Conservation (phyloP, 345 rosid species). For the Eutrema heterophyllum region DNA sequence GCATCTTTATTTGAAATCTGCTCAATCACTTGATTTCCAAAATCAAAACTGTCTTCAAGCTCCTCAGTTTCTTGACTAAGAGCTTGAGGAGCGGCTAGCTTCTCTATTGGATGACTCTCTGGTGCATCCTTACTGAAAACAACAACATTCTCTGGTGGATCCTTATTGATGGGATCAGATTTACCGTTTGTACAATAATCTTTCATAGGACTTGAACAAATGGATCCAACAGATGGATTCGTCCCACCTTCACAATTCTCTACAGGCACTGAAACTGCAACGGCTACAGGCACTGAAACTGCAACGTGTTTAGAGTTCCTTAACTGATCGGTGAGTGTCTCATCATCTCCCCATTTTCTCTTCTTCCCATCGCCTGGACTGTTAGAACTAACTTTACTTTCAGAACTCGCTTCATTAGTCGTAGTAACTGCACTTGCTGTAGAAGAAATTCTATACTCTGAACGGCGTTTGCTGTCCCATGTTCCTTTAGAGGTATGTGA, state of each 20-base stretch:
- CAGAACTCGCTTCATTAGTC: slow-evolving; percentile 45
- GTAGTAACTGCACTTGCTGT: slow-evolving; percentile 35
- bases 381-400: slow-evolving; percentile 51
- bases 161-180: slow-evolving; percentile 19
- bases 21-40: slow-evolving; percentile 38
- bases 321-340: slow-evolving; percentile 29
- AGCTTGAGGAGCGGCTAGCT: slow-evolving; percentile 49
- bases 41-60: slow-evolving; percentile 62
- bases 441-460: slow-evolving; percentile 47
- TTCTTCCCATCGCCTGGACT: slow-evolving; percentile 57
- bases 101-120: slow-evolving; percentile 63
- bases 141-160: slow-evolving; percentile 29
- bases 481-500: slow-evolving; percentile 56
- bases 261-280: slow-evolving; percentile 33
- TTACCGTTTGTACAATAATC: slow-evolving; percentile 34
- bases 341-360: slow-evolving; percentile 56
- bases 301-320: slow-evolving; percentile 31
- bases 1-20: slow-evolving; percentile 29
- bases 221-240: slow-evolving; percentile 36
- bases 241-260: slow-evolving; percentile 46
- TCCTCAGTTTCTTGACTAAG: slow-evolving; percentile 61
- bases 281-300: slow-evolving; percentile 35
- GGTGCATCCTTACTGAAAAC: slow-evolving; percentile 44
- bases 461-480: slow-evolving; percentile 62
- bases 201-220: slow-evolving; percentile 36